phyloP scores from a whole-genome alignment of 768 basidiomycete genomes.

The Solioccasus polychromus region DNA sequence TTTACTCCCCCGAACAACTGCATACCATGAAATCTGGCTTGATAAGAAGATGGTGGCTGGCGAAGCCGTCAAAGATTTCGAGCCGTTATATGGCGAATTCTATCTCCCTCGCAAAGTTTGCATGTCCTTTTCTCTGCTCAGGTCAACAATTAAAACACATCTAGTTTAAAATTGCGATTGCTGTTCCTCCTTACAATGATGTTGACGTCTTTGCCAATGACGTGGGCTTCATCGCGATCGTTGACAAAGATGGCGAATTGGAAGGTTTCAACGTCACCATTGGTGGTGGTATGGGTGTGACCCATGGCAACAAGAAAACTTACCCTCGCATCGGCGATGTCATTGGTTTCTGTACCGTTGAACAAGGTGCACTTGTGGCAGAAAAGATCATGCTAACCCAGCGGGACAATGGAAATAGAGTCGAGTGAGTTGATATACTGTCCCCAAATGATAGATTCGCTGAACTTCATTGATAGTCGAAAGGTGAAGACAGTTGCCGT shows the following conservation, averaged over 20 bases:
- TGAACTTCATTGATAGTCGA: slow-evolving; percentile 39
- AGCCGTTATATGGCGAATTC: slow-evolving; percentile 97
- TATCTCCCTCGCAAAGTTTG: slow-evolving; percentile 93
- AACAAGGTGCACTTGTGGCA: slow-evolving; percentile 82
- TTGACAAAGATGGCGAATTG: slow-evolving; percentile 69
- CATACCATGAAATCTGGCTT: slow-evolving; percentile 99
- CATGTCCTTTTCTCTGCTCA: slow-evolving; percentile 1
- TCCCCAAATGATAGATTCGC: neutral
- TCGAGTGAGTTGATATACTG: slow-evolving; percentile 60
- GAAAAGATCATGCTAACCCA: slow-evolving; percentile 94
- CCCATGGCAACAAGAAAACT: slow-evolving; percentile 98
- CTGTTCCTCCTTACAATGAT: slow-evolving; percentile 94
- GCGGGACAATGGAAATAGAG: slow-evolving; percentile 93
- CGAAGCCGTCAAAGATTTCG: slow-evolving; percentile 89
- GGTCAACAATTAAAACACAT: neutral
- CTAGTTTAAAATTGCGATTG: slow-evolving; percentile 96
- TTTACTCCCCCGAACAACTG: slow-evolving; percentile 84
- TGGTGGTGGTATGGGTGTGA: slow-evolving; percentile 99
- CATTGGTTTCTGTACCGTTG: slow-evolving; percentile 89
- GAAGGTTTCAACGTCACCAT: slow-evolving; percentile 91
- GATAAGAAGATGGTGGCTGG: slow-evolving; percentile 97
- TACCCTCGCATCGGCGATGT: slow-evolving; percentile 88
- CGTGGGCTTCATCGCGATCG: slow-evolving; percentile 94
- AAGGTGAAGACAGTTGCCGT: slow-evolving; percentile 40
- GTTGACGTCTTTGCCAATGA: slow-evolving; percentile 96